Percentiles rank a stretch among this genome's conserved stretches.
phyloP scores from a whole-genome alignment of 805 yeast genomes.

The Wickerhamiella kurtzmanii region DNA sequence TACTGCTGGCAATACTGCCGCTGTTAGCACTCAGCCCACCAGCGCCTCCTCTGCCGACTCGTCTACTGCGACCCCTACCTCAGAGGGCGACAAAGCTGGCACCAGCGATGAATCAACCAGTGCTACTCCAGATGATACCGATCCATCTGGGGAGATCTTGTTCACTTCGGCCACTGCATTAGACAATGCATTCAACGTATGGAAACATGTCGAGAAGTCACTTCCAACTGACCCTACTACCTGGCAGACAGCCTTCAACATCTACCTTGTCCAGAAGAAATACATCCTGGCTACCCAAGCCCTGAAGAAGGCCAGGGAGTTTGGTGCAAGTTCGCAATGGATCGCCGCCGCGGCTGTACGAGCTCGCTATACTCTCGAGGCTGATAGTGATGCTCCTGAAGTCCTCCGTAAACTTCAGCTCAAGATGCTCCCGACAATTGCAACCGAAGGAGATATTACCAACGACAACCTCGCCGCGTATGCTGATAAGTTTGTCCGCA shows the following conservation, averaged over 20 bases:
- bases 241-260: slow-evolving; percentile 34
- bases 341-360: slow-evolving; percentile 25
- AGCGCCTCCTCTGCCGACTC: slow-evolving; percentile 9
- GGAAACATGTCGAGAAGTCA: slow-evolving; percentile 26
- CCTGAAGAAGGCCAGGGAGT: slow-evolving; percentile 32
- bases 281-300: slow-evolving; percentile 42
- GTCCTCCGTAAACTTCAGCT: slow-evolving; percentile 29
- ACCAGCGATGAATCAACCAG: slow-evolving; percentile 30
- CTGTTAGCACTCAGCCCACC: too few relatives aligned
- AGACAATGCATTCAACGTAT: slow-evolving; percentile 30
- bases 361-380: slow-evolving; percentile 24
- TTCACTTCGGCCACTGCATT: slow-evolving; percentile 29
- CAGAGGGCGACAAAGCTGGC: slow-evolving; percentile 31
- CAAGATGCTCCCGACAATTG: slow-evolving; percentile 19
- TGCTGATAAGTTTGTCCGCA: slow-evolving; percentile 16
- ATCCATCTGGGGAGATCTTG: slow-evolving; percentile 37
- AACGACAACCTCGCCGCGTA: slow-evolving; percentile 17
- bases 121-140: slow-evolving; percentile 25
- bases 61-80: slow-evolving; percentile 29
- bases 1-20: too few relatives aligned
- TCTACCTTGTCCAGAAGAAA: slow-evolving; percentile 34
- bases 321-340: slow-evolving; percentile 23
- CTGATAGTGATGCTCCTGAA: slow-evolving; percentile 31
- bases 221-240: slow-evolving; percentile 23
- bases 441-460: slow-evolving; percentile 17